Base-by-base conservation (phyloP, 371 early-diverging fungal species). In the Lichtheimia ornata region DNA sequence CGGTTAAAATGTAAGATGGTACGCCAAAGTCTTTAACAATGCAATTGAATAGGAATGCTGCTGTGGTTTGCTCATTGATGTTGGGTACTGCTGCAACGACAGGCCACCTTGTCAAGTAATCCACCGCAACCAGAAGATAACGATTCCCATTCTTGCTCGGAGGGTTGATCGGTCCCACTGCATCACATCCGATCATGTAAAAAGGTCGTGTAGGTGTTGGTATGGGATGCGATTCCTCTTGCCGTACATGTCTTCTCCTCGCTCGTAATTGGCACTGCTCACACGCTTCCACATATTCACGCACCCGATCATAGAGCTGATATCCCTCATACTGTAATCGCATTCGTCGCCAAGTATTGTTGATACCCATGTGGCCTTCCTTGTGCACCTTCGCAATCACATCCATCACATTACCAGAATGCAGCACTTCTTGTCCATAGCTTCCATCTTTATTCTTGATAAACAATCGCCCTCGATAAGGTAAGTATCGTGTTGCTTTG, bases 41-140 rank as follows among this genome's bases (percentile, higher is more conserved):
- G 0, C 55, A 15, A 11, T 61, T 22, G 43, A 50, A 61, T 1
- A 66, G 13, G 50, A 71, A 74, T 17, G 50, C 53, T 0, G 55
- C 59, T 1, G 69, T 69, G 0, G 61, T 70, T n/a, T 60, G 59
- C 49, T 56, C 70, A 22, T 20, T 62, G 1, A 67, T 67, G 14
- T 63, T 30, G 0, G 56, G 53, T 0, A 70, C 74, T 1, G 67
- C 69, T 5, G 40, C 11, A 7, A 66, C 62, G 0, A 70, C 20
- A 0, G 70, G 70, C 60, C 58, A 74, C 5, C 64, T 13, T 0
- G 70, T 74, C 0, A 66, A 18, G n/a, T 68, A 60, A 41, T 66
- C 66, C 1, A 74, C 44, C 13, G 52, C 69, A 7, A 66, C 66
- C 0, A 74, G 28, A 0, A 70, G 60, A 42, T 74, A 70, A 14